A percentile compares a stretch with the other conserved stretches of the same genome.
Conservation (phyloP, 2,329 filamentous ascomycete species). For the Alternaria alternata region DNA sequence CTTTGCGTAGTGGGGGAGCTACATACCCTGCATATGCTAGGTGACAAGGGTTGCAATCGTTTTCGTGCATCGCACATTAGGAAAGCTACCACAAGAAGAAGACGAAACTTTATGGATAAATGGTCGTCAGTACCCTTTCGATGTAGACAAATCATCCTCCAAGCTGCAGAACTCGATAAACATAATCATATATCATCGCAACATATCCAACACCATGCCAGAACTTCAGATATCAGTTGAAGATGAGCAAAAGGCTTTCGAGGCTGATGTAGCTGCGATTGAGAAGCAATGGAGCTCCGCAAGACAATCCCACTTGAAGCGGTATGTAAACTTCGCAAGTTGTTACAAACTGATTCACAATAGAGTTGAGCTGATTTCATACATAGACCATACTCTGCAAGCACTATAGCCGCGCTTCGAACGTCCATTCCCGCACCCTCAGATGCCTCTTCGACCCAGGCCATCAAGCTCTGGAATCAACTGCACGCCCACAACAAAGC, state of each 20-base stretch:
- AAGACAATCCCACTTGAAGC: slow-evolving; percentile 23
- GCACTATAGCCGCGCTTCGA: slow-evolving; percentile 47
- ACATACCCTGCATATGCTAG: not conserved
- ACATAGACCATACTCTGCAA: slow-evolving; percentile 44
- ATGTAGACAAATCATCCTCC: not conserved
- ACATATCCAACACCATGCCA: slow-evolving; percentile 6
- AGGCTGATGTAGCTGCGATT: slow-evolving; percentile 44
- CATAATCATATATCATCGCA: not conserved
- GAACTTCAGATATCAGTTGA: slow-evolving; percentile 22
- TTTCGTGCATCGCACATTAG: not conserved
- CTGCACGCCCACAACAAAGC: slow-evolving; percentile 47
- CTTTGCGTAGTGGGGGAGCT: not conserved
- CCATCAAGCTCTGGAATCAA: slow-evolving; percentile 50
- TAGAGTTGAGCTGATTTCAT: not conserved
- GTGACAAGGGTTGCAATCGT: not conserved
- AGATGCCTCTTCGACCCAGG: slow-evolving; percentile 44
- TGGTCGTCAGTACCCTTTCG: not conserved
- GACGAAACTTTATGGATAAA: not conserved
- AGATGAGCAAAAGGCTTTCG: slow-evolving; percentile 40
- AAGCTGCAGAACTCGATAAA: not conserved
- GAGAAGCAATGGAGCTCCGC: slow-evolving; percentile 46
- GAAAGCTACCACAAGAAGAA: not conserved
- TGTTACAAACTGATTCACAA: no score
- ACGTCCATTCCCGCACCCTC: slow-evolving; percentile 36
- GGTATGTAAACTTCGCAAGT: slow-evolving; percentile 7